Evolutionary conservation across 129 eudicot species (phyloP), one percentile per base, ranked within the genome.

Genomic region (Tanacetum coccineum): DNA sequence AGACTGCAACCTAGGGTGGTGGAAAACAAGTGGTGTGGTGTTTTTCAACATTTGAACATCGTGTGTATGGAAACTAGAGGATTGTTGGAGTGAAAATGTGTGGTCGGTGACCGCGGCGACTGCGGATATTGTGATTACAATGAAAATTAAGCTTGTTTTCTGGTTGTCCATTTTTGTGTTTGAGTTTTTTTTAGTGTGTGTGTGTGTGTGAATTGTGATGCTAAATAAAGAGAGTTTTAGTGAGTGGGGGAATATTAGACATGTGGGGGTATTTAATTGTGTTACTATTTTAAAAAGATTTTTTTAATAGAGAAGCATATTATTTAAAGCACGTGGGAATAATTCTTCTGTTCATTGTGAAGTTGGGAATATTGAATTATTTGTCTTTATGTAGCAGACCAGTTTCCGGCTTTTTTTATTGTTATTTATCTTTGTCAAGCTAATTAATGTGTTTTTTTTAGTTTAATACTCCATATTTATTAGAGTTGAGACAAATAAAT

Each of bases 241-340:
- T 22, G 67, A 47, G 68, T 59, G 63, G 68, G 61, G 74, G 69
- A 49, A 67, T 59, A 67, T 67, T 59, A 39, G 9, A 25, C 79
- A 75, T 67, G 79, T 75, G 79, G 62, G 56, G 64, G 51, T 59
- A 67, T 75, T 59, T 9, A 66, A 49, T 53, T 21, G 42, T 9
- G 17, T 4, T 49, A 3, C 9, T 1, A 36, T 17, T 45, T 13
- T 73, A 6, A 36, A 36, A 3, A 1, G 6, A 36, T 36, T 36
- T 54, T 46, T 44, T 73, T 15, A 19, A 51, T 15, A 12, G 46
- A 13, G 18, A 48, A 48, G 53, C 18, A 48, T 15, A 15, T 48
- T 32, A 32, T 54, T 28, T 12, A 13, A 3, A 66, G 61, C 78
- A 74, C 78, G 67, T 74, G 79, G 62, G 68, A 46, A 22, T 55